Base-by-base conservation (phyloP, 164 flowering plant genomes). In the Chimonanthus praecox region DNA sequence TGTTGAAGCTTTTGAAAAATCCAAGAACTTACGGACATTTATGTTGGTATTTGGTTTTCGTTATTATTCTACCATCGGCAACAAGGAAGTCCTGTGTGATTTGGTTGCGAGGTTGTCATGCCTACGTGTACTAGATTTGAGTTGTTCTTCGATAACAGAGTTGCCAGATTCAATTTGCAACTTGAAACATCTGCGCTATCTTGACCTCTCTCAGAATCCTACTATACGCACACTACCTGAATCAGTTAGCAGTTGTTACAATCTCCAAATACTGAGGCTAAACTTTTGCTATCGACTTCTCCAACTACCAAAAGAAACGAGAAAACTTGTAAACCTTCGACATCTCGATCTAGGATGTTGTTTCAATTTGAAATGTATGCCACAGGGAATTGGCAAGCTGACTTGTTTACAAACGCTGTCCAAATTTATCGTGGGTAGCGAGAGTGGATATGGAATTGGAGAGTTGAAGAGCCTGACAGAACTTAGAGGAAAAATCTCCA, bases 161-260 rank as follows among this genome's bases (percentile, higher is more conserved):
- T 47, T 76, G 60, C 78, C 78, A 7, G n/a, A 15, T 7, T 46
- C 68, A 33, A 58, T 76, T 20, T 70, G 58, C 3, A 58, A 66
- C 10, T 6, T 75, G 65, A 65, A 64, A 58, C 74, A 50, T 54
- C 47, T 75, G 13, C 49, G 73, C 6, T 75, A 64, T 51, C 70
- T 75, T 18, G 50, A 64, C 10, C 50, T 70, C 51, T 64, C 70
- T 45, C n/a, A n/a, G n/a, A n/a, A n/a, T n/a, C n/a, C n/a, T n/a
- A n/a, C 3, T 4, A 46, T 74, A 6, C 18, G 13, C 6, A 5
- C 7, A 13, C 13, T 75, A 33, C 78, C 78, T 18, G 74, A 71
- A 20, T 16, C 50, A 4, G 43, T 64, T 6, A 1, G 54, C 15
- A 45, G 5, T 54, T 54, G 64, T 47, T 48, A 33, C 50, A 75